These are phyloP conservation scores for Aspergillus bridgeri DNA, from an alignment of 495 filamentous ascomycete species.

Conservation along the genomic window DNA sequence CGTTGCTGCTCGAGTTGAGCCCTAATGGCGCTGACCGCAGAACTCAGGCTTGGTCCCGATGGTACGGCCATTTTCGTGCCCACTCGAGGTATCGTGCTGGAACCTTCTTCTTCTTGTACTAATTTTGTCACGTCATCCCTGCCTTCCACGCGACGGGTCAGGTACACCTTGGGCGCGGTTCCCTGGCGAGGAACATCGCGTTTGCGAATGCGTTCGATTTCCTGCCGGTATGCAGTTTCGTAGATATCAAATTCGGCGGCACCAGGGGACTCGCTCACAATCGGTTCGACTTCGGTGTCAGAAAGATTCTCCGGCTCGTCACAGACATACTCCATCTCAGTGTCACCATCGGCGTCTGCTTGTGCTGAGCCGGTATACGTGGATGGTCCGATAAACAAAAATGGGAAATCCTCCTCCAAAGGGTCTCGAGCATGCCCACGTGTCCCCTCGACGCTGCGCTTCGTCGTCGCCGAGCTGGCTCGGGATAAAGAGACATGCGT, in stretches of 20 bases:
- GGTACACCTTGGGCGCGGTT: conserved; percentile 47
- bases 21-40: conserved; percentile 17
- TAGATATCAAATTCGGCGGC: conserved; percentile 82
- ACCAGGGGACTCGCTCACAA: conserved; percentile 78
- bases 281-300: conserved; percentile 20
- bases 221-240: conserved; percentile 77
- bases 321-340: conserved; percentile 16
- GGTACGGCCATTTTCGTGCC: conserved; percentile 19
- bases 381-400: conserved; percentile 70
- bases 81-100: conserved; percentile 5
- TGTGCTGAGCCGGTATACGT: conserved; percentile 35
- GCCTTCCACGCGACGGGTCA: conserved; percentile 58
- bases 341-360: conserved; percentile 9
- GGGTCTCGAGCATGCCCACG: conserved; percentile 64
- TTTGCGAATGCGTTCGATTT: conserved; percentile 68
- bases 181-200: conserved; percentile 30
- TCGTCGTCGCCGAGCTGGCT: conserved; percentile 37
- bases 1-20: conserved; percentile 19
- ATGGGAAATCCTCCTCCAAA: conserved; percentile 56
- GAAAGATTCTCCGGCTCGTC: conserved; percentile 26
- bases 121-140: conserved; percentile 43
- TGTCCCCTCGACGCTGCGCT: conserved; percentile 47
- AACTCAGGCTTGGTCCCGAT: conserved; percentile 10
- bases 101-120: conserved; percentile 25
- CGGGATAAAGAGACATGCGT: conserved; percentile 29